These are phyloP conservation scores for Lepiota subincarnata DNA, from an alignment of 768 basidiomycete species.

Conservation along the genomic window DNA sequence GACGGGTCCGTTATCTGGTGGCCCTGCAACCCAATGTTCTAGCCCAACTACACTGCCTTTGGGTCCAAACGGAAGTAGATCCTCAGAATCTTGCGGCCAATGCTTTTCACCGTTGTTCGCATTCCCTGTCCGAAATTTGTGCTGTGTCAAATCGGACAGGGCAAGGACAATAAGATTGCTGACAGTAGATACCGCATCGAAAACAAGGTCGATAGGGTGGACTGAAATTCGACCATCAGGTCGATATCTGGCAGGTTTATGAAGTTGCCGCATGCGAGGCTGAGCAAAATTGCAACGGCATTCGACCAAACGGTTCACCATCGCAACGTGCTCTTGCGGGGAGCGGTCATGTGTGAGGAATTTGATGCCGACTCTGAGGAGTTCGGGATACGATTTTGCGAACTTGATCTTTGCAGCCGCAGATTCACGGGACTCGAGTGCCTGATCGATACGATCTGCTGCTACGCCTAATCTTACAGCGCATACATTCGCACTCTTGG, in stretches of 20 bases:
- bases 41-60: conserved; percentile 8
- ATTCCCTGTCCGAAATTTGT: conserved; percentile 11
- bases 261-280: conserved; percentile 2
- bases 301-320: too few relatives aligned
- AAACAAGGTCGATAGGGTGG: too few relatives aligned
- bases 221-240: too few relatives aligned
- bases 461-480: conserved; percentile 9
- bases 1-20: conserved; percentile 6
- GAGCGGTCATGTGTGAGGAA: conserved; percentile 15
- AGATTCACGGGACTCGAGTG: not conserved
- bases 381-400: conserved; percentile 15
- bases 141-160: conserved; percentile 14
- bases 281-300: not conserved
- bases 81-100: conserved; percentile 14
- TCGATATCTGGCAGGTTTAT: not conserved
- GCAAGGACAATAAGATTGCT: conserved; percentile 7
- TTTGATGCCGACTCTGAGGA: conserved; percentile 16
- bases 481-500: conserved; percentile 7
- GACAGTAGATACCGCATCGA: conserved; percentile 14
- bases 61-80: conserved; percentile 14
- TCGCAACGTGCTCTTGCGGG: not conserved
- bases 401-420: conserved; percentile 14
- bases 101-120: conserved; percentile 6
- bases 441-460: conserved; percentile 14
- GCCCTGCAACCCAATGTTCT: conserved; percentile 7